phyloP scores from a whole-genome alignment of 441 rosid species.

The Omphalea diandra region DNA sequence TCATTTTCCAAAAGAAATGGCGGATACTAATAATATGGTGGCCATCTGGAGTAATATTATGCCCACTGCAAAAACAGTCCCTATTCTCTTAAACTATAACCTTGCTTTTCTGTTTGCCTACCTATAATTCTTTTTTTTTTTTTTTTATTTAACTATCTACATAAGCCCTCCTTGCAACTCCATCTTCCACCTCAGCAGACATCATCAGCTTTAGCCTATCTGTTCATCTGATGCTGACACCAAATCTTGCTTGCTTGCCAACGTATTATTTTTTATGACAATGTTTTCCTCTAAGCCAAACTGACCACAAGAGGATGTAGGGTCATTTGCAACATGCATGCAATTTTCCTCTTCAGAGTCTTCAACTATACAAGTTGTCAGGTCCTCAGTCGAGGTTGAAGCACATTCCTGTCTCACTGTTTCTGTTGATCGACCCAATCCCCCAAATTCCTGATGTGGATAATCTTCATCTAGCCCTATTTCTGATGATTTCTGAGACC shows the following conservation, averaged over 20 bases:
- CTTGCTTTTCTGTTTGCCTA: background rate
- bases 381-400: conserved; percentile 26
- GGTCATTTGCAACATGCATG: conserved; percentile 18
- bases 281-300: conserved; percentile 15
- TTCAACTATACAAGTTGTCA: conserved; percentile 31
- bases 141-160: no score
- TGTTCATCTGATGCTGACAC: conserved; percentile 14
- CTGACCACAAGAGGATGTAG: conserved; percentile 24
- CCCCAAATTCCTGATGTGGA: conserved; percentile 25
- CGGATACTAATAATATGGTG: no score
- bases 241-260: background rate
- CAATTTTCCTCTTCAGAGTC: conserved; percentile 35
- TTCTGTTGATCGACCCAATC: conserved; percentile 8
- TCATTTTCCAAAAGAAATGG: background rate
- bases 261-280: conserved; percentile 17
- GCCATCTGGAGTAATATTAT: background rate
- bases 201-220: conserved; percentile 1
- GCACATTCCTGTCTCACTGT: conserved; percentile 21
- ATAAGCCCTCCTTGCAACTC: no score
- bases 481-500: conserved; percentile 32
- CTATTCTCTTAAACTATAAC: background rate
- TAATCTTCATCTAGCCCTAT: conserved; percentile 26
- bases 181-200: background rate
- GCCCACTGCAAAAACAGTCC: background rate
- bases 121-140: background rate